Conservation (phyloP, 1,139 yeast species). For the Taphrina pruni region DNA sequence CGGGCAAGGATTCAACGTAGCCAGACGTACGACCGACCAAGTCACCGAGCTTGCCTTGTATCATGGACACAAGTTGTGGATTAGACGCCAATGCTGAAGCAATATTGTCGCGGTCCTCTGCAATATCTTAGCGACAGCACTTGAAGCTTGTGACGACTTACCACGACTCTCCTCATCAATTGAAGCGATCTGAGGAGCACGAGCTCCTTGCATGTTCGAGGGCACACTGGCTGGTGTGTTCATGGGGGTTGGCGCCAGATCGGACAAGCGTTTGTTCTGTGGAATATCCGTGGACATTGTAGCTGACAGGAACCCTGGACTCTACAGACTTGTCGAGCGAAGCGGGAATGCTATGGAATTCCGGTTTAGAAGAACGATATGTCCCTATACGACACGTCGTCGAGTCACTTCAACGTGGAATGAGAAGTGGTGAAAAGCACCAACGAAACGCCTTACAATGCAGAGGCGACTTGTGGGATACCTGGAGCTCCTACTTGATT, state of each 20-base stretch:
- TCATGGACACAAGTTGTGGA: constrained; percentile 80
- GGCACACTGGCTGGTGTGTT: constrained; percentile 94
- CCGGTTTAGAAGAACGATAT: not conserved
- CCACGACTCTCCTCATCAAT: constrained; percentile 67
- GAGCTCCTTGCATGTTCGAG: constrained; percentile 66
- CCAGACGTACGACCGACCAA: constrained; percentile 88
- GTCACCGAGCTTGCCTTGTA: constrained; percentile 85
- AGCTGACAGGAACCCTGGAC: not conserved
- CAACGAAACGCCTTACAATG: constrained; percentile 2
- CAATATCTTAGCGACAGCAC: constrained; percentile 11
- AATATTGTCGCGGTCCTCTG: constrained; percentile 35
- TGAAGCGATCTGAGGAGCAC: constrained; percentile 77
- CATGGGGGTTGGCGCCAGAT: constrained; percentile 97
- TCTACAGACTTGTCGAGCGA: not conserved
- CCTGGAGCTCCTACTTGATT: constrained; percentile 2
- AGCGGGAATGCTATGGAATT: no score
- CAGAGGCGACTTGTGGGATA: not conserved
- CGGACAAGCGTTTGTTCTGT: constrained; percentile 66
- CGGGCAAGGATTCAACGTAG: constrained; percentile 78
- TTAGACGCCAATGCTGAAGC: constrained; percentile 66
- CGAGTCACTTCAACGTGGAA: not conserved
- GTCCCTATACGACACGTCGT: not conserved
- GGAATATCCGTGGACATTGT: constrained; percentile 50
- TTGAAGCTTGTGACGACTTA: constrained; percentile 18
- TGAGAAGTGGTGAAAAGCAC: constrained; percentile 13